Base-by-base conservation (phyloP, 2,329 filamentous ascomycete species). In the Tolypocladium capitatum region DNA sequence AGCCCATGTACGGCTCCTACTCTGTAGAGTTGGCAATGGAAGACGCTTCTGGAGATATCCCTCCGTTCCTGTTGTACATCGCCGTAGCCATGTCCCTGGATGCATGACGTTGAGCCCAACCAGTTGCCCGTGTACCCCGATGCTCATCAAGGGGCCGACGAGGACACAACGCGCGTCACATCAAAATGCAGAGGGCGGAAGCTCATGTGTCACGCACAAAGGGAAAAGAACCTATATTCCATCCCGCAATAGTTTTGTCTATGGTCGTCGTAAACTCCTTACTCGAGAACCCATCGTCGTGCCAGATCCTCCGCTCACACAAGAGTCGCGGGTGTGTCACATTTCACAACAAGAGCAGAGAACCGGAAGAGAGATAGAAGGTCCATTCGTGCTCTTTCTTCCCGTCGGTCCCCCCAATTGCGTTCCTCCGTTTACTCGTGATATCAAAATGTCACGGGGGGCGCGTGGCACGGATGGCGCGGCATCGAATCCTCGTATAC, bases 381-480 rank as follows among this genome's bases (percentile, higher is more conserved):
- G 34, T 40, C 16, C 21, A 28, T 41, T 41, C 21, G 24, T 27
- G 9, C 38, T 35, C 30, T 35, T 33, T 35, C 27, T 31, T 46
- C 21, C 18, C 24, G 44, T 21, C 24, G 13, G 36, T 27, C n/a
- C 20, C 36, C 10, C 34, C 34, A 10, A n/a, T 16, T 30, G 27
- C 3, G 14, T 46, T 46, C 45, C 36, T 46, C 45, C 36, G 40
- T 46, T 18, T 40, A 40, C 33, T 46, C 45, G 45, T 46, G 33
- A 40, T 46, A 40, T 46, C 28, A 40, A 46, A 36, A 40, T 32
- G 18, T 46, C 34, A 40, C 45, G 18, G 32, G 35, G 34, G 34
- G 40, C 45, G 35, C 45, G 18, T 40, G 35, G 34, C 45, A 46
- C 45, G 35, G 43, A 21, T 38, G 33, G n/a, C 43, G 43, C 11